phyloP scores from a whole-genome alignment of 768 basidiomycete species.

The Megacollybia marginata region DNA sequence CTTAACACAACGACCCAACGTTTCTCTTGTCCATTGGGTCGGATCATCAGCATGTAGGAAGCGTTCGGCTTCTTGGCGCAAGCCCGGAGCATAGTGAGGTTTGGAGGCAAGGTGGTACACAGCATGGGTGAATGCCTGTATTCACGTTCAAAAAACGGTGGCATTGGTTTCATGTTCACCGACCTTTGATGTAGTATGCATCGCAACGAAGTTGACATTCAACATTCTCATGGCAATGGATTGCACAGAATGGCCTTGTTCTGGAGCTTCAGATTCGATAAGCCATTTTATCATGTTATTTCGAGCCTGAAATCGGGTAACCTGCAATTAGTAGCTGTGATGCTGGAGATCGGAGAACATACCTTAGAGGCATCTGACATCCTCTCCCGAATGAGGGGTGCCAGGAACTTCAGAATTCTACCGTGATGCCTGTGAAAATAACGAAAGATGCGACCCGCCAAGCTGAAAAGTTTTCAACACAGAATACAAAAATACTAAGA shows the following conservation, averaged over 20 bases:
- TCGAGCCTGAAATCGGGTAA: neutral
- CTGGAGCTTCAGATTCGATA: slow-evolving; percentile 21
- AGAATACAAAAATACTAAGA: no score
- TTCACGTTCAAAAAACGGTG: no score
- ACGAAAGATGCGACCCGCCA: slow-evolving; percentile 12
- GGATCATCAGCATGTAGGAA: slow-evolving; percentile 22
- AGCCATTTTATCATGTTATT: slow-evolving; percentile 32
- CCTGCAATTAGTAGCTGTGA: neutral
- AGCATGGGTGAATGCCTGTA: slow-evolving; percentile 27
- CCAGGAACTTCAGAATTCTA: slow-evolving; percentile 11
- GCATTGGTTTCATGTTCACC: no score
- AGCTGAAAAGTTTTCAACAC: slow-evolving; percentile 9
- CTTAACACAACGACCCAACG: slow-evolving; percentile 28
- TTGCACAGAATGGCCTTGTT: slow-evolving; percentile 16
- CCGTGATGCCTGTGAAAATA: slow-evolving; percentile 5
- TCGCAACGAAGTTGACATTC: slow-evolving; percentile 16
- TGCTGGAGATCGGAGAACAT: no score
- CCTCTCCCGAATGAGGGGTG: slow-evolving; percentile 15
- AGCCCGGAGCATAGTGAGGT: slow-evolving; percentile 23
- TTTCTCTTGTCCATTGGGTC: slow-evolving; percentile 28
- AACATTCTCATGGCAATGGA: slow-evolving; percentile 18
- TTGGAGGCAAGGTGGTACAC: slow-evolving; percentile 27
- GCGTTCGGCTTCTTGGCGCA: slow-evolving; percentile 29
- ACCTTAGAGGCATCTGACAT: neutral
- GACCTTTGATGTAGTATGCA: slow-evolving; percentile 19